Base-by-base conservation (phyloP, 345 rosid species). In the Murraya paniculata region DNA sequence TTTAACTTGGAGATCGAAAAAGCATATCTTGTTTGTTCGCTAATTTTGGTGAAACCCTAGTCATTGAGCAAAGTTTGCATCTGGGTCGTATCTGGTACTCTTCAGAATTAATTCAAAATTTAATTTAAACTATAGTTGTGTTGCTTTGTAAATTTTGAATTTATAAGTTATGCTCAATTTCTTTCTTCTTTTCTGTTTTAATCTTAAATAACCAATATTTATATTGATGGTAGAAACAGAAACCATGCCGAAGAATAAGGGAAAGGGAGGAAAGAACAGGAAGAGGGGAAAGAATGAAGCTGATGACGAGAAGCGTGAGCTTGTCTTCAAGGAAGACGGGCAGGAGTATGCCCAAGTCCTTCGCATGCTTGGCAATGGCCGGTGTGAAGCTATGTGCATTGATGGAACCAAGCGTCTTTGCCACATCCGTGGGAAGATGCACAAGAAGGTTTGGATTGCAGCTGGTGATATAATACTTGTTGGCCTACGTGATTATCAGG, bases 251-350 rank as follows among this genome's bases (percentile, higher is more conserved):
- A 91, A 91, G 91, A 91, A 91, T 79, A 91, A 91, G 86, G 95
- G 95, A 82, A 91, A 91, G 88, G 95, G 95, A 85, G 95, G 95
- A 80, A 91, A 91, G 92, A 91, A 91, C 85, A 89, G 91, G 85
- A 91, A 91, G 91, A 89, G 94, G 86, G 94, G 94, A 82, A 91
- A 91, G 90, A 91, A 91, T 24, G 94, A 91, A 84, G 94, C 93
- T 0, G 94, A 88, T 57, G 94, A 88, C 7, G 94, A 91, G 86
- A 89, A 91, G 83, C 82, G 94, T 21, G 94, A 91, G 88, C 94
- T 91, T 13, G 85, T 91, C 33, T 91, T 91, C 77, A 91, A 91
- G 78, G 94, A 91, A 87, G 94, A 91, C 19, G 94, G 93, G 22
- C 93, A 91, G 72, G 94, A 91, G 67, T 91, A 91, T 39, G 91